Evolutionary conservation across 2,329 filamentous ascomycete species (phyloP).

Genomic region (Cadophora malorum): DNA sequence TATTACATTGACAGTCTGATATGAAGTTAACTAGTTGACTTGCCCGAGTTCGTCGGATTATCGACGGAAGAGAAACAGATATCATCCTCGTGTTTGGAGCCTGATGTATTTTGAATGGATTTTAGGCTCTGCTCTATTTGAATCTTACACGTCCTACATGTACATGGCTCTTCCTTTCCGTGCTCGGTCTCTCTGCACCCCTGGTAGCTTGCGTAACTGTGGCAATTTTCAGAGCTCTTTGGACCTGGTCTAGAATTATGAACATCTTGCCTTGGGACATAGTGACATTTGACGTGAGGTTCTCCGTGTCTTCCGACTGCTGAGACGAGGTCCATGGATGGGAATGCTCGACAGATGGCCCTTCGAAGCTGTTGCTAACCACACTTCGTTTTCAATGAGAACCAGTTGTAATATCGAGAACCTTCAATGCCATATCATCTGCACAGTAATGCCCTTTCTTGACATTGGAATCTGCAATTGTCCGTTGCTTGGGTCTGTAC

Average conservation of each 20-base stretch:
- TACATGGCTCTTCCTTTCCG: not conserved
- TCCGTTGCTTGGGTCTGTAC: not conserved
- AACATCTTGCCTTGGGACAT: not conserved
- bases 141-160: not conserved
- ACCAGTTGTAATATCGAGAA: not conserved
- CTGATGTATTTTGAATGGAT: not conserved
- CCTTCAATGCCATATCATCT: not conserved
- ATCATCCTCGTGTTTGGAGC: not conserved
- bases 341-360: not conserved
- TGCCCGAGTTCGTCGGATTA: not conserved
- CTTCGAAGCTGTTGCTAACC: not conserved
- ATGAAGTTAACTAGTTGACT: not conserved
- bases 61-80: not conserved
- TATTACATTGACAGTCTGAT: slow-evolving; percentile 2
- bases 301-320: not conserved
- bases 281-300: not conserved
- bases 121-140: not conserved
- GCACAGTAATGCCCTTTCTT: not conserved
- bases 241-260: not conserved
- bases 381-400: not conserved
- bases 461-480: not conserved
- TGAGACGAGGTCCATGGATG: not conserved
- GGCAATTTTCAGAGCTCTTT: not conserved
- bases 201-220: slow-evolving; percentile 1
- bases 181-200: not conserved